Conservation (phyloP, 2,329 filamentous ascomycete genomes). For the Saccharata proteae region DNA sequence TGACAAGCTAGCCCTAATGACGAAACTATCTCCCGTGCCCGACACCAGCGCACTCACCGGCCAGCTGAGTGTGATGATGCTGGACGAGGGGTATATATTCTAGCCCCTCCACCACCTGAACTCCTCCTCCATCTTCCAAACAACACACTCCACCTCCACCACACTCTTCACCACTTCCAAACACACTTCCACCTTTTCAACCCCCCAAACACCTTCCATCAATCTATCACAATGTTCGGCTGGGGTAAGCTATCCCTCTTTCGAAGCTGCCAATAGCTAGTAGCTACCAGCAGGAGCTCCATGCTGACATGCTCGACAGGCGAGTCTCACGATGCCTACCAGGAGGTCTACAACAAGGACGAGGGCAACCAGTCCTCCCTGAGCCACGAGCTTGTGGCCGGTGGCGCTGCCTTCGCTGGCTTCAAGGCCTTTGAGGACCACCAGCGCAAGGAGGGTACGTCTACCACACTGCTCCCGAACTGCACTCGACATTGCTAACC, state of each 20-base stretch:
- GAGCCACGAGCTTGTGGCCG: constrained; percentile 62
- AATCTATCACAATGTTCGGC: constrained; percentile 33
- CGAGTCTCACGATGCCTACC: constrained; percentile 41
- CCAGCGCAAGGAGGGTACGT: constrained; percentile 55
- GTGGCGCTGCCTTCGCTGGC: constrained; percentile 64
- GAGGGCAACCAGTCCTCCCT: constrained; percentile 48
- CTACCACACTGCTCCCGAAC: neutral
- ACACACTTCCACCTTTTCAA: neutral
- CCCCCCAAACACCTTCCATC: constrained; percentile 7
- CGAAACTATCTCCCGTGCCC: too few species aligned
- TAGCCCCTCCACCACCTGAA: constrained; percentile 1
- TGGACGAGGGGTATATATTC: constrained; percentile 5
- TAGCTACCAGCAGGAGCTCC: neutral
- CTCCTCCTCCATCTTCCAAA: constrained; percentile 1
- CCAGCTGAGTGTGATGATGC: too few species aligned
- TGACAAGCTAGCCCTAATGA: too few species aligned
- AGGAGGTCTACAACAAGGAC: constrained; percentile 42
- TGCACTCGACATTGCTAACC: neutral
- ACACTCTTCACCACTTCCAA: neutral
- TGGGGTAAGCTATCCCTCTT: constrained; percentile 23
- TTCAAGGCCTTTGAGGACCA: constrained; percentile 71
- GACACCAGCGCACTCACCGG: too few species aligned
- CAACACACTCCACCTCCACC: neutral
- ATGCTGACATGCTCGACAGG: constrained; percentile 22
- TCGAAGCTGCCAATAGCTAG: neutral